phyloP scores from a whole-genome alignment of 257 asterid genomes.

The Petunia secreta region DNA sequence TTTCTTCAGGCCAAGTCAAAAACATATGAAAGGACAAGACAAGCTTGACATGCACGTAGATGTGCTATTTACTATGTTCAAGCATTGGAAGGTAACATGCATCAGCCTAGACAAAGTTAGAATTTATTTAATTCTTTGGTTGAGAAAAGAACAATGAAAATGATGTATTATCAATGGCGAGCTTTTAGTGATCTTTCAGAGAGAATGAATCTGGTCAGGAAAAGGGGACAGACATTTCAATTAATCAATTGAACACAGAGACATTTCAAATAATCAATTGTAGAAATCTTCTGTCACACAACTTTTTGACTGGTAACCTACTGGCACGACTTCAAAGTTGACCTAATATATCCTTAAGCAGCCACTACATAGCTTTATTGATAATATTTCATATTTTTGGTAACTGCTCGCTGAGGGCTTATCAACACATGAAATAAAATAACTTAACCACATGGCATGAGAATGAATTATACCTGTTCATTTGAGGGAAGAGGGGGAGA shows the following conservation, averaged over 20 bases:
- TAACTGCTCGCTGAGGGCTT: background rate
- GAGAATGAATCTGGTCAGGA: background rate
- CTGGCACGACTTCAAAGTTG: background rate
- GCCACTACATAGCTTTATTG: background rate
- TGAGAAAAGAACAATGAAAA: background rate
- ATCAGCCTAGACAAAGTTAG: constrained; percentile 1
- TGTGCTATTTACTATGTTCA: background rate
- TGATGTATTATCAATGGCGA: background rate
- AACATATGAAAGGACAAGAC: background rate
- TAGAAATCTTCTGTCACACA: background rate
- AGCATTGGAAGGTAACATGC: background rate
- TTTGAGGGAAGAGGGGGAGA: constrained; percentile 83
- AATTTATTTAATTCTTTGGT: background rate
- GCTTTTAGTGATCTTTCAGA: background rate
- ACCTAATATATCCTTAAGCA: background rate
- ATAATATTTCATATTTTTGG: background rate
- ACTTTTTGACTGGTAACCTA: background rate
- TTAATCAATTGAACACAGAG: background rate
- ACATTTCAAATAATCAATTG: background rate
- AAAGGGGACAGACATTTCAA: background rate
- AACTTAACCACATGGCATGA: background rate
- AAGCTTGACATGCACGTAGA: background rate
- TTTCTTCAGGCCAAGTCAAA: background rate
- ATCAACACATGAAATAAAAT: background rate
- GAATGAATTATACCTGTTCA: constrained; percentile 67